Base-by-base conservation (phyloP, 2,329 filamentous ascomycete genomes). In the Canariomyces notabilis region DNA sequence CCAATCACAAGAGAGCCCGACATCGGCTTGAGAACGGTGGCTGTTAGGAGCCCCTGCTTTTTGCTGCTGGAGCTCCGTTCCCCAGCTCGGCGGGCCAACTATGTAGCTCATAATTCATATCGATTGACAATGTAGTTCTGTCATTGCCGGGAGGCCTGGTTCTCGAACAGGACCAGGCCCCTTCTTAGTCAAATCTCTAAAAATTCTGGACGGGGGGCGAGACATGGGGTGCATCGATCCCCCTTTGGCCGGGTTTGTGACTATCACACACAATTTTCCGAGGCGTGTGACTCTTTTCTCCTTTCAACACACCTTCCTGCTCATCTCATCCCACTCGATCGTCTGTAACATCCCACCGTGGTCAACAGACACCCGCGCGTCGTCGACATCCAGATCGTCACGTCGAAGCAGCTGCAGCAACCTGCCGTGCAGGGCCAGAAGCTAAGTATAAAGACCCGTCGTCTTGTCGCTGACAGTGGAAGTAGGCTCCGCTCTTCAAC, bases 401-500 rank as follows among this genome's bases (percentile, higher is more conserved):
- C 6, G 36, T 33, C 29, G 21, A 32, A n/a, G n/a, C 11, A 8
- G 26, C 26, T n/a, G 14, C 20, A n/a, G 21, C 29, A 20, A 35
- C 7, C 35, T 22, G 15, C 37, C 20, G 20, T 20, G 31, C 34
- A 41, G 46, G 50, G 49, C 34, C 14, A 29, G 26, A 12, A 29
- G 26, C 26, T 51, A 46, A 52, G 54, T 52, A 57, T 57, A 56
- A 58, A 52, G 49, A 34, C 47, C 31, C 36, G 35, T 52, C 48
- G 29, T 48, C 48, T 54, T 37, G 21, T 50, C 51, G 46, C 53
- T 52, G 47, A 56, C 43, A 33, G 48, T 55, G 42, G 47, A 15
- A 43, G 46, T 51, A 52, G 52, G 48, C 52, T 57, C 53, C 47
- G 51, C 46, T 46, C 32, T 23, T 51, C 52, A 55, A 50, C 52